Percentiles rank a stretch among this genome's conserved stretches.
These are phyloP conservation scores for Phaeoacremonium minimum DNA, from an alignment of 2,329 filamentous ascomycete genomes.

Conservation along the genomic window DNA sequence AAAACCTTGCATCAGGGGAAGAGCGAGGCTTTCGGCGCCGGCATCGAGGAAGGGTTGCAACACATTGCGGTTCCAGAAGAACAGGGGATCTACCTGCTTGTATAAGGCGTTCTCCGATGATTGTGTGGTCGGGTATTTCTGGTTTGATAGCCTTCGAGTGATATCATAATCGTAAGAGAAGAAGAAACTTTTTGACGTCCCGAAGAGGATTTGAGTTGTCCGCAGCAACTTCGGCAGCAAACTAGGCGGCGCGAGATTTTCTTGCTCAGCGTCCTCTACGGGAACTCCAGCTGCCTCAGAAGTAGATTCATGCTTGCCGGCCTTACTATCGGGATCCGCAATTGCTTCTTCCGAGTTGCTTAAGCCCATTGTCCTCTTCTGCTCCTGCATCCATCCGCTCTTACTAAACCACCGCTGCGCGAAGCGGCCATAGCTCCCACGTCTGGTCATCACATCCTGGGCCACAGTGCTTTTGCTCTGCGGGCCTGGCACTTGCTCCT, in stretches of 20 bases:
- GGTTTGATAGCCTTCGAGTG: constrained; percentile 57
- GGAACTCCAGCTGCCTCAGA: neutral
- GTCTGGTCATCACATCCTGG: constrained; percentile 80
- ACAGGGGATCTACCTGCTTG: constrained; percentile 69
- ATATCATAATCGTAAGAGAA: constrained; percentile 95
- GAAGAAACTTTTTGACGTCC: constrained; percentile 79
- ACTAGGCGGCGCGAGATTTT: constrained; percentile 9
- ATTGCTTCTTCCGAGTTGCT: constrained; percentile 39
- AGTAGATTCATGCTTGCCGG: constrained; percentile 13
- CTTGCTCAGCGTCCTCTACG: neutral
- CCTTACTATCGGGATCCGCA: constrained; percentile 34
- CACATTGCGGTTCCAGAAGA: constrained; percentile 88
- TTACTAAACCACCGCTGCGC: constrained; percentile 88
- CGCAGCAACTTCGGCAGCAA: constrained; percentile 80
- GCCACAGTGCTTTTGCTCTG: constrained; percentile 60
- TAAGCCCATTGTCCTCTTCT: constrained; percentile 65
- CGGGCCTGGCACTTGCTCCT: constrained; percentile 24
- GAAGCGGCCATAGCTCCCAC: constrained; percentile 83
- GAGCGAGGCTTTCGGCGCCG: constrained; percentile 65
- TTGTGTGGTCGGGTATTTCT: constrained; percentile 31
- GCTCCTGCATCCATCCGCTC: constrained; percentile 73
- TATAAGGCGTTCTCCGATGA: constrained; percentile 58
- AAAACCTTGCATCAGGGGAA: constrained; percentile 92
- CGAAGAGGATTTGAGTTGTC: constrained; percentile 80
- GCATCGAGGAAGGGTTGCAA: constrained; percentile 68